phyloP scores from a whole-genome alignment of 2,329 filamentous ascomycete species.

The Sphaerulina musiva region DNA sequence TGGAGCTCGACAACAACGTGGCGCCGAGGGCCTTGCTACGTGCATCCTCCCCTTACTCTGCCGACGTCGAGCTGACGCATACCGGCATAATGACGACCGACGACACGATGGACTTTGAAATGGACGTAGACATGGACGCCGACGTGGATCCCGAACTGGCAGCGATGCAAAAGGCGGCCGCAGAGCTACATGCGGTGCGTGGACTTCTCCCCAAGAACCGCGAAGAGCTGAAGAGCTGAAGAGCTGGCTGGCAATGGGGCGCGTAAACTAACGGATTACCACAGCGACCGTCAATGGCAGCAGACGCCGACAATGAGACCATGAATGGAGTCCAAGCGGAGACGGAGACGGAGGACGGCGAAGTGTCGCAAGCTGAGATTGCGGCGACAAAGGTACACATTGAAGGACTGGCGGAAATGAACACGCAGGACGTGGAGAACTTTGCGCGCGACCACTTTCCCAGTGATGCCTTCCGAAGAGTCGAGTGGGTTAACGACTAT shows the following conservation, averaged over 20 bases:
- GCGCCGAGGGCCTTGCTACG: neutral
- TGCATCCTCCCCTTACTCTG: conserved; percentile 3
- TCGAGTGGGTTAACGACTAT: conserved; percentile 94
- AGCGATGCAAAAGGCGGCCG: conserved; percentile 29
- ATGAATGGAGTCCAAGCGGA: conserved; percentile 26
- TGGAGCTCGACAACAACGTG: neutral
- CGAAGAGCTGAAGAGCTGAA: neutral
- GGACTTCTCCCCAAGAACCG: neutral
- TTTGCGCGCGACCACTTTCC: conserved; percentile 61
- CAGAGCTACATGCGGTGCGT: conserved; percentile 25
- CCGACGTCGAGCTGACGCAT: conserved; percentile 5
- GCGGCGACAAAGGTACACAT: conserved; percentile 69
- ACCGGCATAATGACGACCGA: conserved; percentile 3
- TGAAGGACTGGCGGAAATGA: conserved; percentile 73
- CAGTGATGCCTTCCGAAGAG: conserved; percentile 48
- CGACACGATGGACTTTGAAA: conserved; percentile 14
- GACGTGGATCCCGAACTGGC: conserved; percentile 33
- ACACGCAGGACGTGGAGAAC: conserved; percentile 68
- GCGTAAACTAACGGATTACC: conserved; percentile 14
- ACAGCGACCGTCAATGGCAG: conserved; percentile 19
- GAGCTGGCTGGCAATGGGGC: neutral
- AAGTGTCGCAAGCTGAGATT: conserved; percentile 27
- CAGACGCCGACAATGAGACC: conserved; percentile 22
- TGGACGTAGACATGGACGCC: conserved; percentile 25
- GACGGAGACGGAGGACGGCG: conserved; percentile 30